A percentile compares a stretch with the other conserved stretches of the same genome.
These are phyloP conservation scores for Apiospora saccharicola DNA, from an alignment of 2,329 filamentous ascomycete genomes.

Conservation along the genomic window DNA sequence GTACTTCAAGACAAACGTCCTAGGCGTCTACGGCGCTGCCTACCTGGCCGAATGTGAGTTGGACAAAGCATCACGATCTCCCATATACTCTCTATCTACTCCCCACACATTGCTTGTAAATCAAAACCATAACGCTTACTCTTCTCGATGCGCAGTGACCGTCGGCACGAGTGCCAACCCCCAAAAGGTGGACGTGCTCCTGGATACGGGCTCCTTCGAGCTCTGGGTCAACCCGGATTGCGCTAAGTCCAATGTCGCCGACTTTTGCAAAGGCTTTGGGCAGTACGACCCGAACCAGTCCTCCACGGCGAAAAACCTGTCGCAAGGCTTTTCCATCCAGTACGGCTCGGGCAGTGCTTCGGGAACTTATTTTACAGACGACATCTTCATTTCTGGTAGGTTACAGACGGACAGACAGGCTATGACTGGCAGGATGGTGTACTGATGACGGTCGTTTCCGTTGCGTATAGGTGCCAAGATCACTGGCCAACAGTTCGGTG, in stretches of 20 bases:
- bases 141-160: conserved; percentile 42
- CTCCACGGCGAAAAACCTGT: conserved; percentile 46
- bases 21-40: conserved; percentile 41
- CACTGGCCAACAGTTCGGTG: conserved; percentile 57
- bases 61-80: not conserved
- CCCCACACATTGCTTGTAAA: not conserved
- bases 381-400: conserved; percentile 53
- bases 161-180: conserved; percentile 48
- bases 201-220: conserved; percentile 62
- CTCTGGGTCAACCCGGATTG: conserved; percentile 64
- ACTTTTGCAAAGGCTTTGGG: conserved; percentile 51
- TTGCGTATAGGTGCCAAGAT: conserved; percentile 44
- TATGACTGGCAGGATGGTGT: not conserved
- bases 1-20: conserved; percentile 39
- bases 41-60: conserved; percentile 42
- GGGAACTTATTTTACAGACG: conserved; percentile 56
- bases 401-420: not conserved
- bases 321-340: conserved; percentile 45
- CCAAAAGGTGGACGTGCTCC: conserved; percentile 54
- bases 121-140: not conserved
- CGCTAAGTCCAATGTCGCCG: conserved; percentile 40
- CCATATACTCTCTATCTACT: not conserved
- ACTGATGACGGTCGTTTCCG: not conserved
- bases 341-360: conserved; percentile 50
- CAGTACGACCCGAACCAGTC: conserved; percentile 49